Conservation (phyloP, 176 grass and related monocot species). For the Zea mays region Zm-B73-REFERENCE-NAM-5.0 NC_050101.1:92908501-92909000, state of each 20-base stretch:
- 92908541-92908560: background rate
- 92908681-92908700: background rate
- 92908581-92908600: background rate
- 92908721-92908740: background rate
- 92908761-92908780: slow-evolving; percentile 87
- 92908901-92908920: slow-evolving; percentile 23
- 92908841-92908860: slow-evolving; percentile 84
- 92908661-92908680: background rate
- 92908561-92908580: background rate
- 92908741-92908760: slow-evolving; percentile 25
- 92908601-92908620: background rate
- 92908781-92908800: slow-evolving; percentile 87
- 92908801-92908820: slow-evolving; percentile 87
- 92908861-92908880: slow-evolving; percentile 85
- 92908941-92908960: background rate
- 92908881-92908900: slow-evolving; percentile 47
- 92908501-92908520: background rate
- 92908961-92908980: too few relatives aligned
- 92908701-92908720: background rate
- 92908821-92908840: slow-evolving; percentile 67
- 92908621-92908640: background rate
- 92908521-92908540: background rate
- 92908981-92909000: background rate
- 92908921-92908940: background rate
- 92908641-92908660: background rate